These are phyloP conservation scores for Pelargonium myrrhifolium DNA, from an alignment of 441 rosid species.

Conservation along the genomic window DNA sequence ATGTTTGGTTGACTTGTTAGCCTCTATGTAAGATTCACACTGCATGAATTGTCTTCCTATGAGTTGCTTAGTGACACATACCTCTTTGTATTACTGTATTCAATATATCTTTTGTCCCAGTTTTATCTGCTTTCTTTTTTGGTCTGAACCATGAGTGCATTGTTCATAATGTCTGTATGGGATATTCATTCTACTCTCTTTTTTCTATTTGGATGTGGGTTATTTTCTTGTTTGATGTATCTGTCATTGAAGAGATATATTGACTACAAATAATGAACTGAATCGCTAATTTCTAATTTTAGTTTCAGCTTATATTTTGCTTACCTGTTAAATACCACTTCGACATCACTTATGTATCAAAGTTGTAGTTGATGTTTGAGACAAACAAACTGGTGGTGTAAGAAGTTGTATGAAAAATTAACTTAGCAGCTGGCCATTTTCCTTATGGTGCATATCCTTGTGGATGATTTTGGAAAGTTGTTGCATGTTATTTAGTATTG, in stretches of 20 bases:
- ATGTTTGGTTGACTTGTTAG: slow-evolving; percentile 1
- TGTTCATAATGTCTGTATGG: not conserved
- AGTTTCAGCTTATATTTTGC: not conserved
- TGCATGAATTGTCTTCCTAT: not conserved
- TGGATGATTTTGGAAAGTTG: not conserved
- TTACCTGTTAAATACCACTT: not conserved
- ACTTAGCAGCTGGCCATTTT: not conserved
- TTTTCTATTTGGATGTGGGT: not conserved
- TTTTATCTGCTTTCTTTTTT: not conserved
- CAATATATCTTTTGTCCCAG: not conserved
- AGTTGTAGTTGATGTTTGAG: not conserved
- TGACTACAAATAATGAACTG: not conserved
- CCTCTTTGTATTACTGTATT: not conserved
- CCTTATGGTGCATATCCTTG: not conserved
- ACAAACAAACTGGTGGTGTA: not conserved
- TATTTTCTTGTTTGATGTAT: not conserved
- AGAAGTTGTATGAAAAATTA: not conserved
- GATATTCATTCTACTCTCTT: not conserved
- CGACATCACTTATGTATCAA: not conserved
- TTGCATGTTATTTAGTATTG: not conserved
- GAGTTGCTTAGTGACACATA: not conserved
- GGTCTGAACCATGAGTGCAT: not conserved
- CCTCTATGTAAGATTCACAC: not conserved
- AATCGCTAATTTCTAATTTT: not conserved
- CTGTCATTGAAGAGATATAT: not conserved